Evolutionary conservation across 768 basidiomycete genomes (phyloP).

Genomic region (Rhodotorula taiwanensis): DNA sequence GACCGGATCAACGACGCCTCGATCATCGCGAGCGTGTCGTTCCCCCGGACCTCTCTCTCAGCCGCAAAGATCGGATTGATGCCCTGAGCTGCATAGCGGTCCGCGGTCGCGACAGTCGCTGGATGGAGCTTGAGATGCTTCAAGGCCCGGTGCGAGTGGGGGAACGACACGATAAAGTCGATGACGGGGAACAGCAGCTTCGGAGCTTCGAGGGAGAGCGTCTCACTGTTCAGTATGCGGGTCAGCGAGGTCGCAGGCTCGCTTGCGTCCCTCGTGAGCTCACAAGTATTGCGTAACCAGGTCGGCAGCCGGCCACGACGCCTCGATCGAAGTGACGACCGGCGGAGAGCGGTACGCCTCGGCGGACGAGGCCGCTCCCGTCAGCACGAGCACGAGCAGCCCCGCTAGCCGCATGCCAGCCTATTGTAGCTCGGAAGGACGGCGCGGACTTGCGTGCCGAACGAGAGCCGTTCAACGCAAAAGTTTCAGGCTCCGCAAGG

Average conservation of each 20-base stretch:
- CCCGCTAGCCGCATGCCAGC: too few species aligned
- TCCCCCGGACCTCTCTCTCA: conserved; percentile 33
- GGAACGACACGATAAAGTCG: conserved; percentile 54
- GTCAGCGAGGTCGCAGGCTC: not conserved
- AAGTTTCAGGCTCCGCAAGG: too few species aligned
- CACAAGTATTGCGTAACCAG: conserved; percentile 61
- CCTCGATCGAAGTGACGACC: conserved; percentile 32
- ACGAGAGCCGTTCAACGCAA: too few species aligned
- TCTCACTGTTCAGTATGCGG: conserved; percentile 59
- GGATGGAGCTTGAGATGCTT: conserved; percentile 14
- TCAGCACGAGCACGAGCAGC: too few species aligned
- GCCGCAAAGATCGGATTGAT: conserved; percentile 47
- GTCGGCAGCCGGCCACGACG: conserved; percentile 62
- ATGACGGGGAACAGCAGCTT: conserved; percentile 70
- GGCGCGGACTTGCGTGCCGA: too few species aligned
- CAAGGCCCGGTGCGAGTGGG: conserved; percentile 15
- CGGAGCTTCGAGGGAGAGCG: conserved; percentile 65
- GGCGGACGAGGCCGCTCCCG: too few species aligned
- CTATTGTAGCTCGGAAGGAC: too few species aligned
- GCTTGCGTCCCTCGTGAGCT: conserved; percentile 40
- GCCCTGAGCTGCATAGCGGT: not conserved
- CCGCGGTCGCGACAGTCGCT: conserved; percentile 2
- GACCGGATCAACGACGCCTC: conserved; percentile 36
- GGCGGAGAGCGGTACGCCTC: too few species aligned
- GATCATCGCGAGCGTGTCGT: conserved; percentile 47